Evolutionary conservation across 257 asterid genomes (phyloP).

Genomic region (Leonotis leonurus): DNA sequence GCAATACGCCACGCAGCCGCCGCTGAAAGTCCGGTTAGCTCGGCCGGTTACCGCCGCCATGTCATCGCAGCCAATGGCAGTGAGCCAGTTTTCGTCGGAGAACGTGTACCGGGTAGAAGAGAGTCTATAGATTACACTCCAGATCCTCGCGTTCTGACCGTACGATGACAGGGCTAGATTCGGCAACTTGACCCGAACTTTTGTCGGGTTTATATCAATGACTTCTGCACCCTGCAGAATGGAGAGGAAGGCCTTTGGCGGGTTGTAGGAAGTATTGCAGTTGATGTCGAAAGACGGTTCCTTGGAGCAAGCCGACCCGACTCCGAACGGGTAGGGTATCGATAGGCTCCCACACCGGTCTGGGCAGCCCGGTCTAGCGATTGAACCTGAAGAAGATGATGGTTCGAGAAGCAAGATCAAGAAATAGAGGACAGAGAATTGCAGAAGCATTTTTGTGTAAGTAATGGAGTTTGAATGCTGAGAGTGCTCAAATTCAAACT

Average conservation of each 20-base stretch:
- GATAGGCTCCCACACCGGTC: slow-evolving; percentile 7
- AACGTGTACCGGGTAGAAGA: neutral
- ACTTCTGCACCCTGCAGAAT: neutral
- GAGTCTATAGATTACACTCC: neutral
- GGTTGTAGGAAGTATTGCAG: neutral
- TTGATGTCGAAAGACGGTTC: neutral
- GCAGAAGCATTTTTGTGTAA: neutral
- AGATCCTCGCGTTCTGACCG: neutral
- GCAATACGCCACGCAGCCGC: slow-evolving; percentile 17
- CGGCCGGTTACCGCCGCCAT: slow-evolving; percentile 1
- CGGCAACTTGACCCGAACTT: neutral
- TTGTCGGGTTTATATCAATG: neutral
- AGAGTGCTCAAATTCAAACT: neutral
- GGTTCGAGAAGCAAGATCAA: neutral
- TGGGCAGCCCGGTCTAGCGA: slow-evolving; percentile 8
- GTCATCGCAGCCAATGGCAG: slow-evolving; percentile 23
- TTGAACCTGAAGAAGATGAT: neutral
- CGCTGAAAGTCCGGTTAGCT: slow-evolving; percentile 7
- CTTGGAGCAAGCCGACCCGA: slow-evolving; percentile 4
- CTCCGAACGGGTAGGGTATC: slow-evolving; percentile 10
- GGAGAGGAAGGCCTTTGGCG: neutral
- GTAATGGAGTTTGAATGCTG: neutral
- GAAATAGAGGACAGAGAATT: neutral
- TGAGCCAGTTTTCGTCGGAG: slow-evolving; percentile 17
- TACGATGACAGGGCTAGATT: neutral